phyloP scores from a whole-genome alignment of 2,329 filamentous ascomycete species.

The Pseudofabraea citricarpa region DNA sequence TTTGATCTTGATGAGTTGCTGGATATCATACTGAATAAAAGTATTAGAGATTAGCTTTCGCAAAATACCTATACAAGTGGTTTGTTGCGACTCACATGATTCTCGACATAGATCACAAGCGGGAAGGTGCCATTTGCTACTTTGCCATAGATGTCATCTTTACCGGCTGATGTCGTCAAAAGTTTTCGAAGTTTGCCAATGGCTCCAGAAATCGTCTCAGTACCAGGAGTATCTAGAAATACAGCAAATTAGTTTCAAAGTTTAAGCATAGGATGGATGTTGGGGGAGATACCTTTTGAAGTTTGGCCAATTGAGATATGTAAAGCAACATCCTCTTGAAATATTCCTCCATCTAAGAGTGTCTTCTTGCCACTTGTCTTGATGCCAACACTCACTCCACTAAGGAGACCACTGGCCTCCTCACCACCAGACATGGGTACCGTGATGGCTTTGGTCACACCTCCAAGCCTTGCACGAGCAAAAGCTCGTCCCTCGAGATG shows the following conservation, averaged over 20 bases:
- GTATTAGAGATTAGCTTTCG: no score
- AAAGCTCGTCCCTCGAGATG: slow-evolving; percentile 36
- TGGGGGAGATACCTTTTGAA: slow-evolving; percentile 28
- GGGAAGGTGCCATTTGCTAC: slow-evolving; percentile 34
- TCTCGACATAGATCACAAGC: slow-evolving; percentile 34
- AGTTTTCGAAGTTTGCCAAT: slow-evolving; percentile 32
- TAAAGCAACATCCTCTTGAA: slow-evolving; percentile 37
- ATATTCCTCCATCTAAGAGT: slow-evolving; percentile 36
- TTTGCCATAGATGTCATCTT: slow-evolving; percentile 32
- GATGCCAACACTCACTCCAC: slow-evolving; percentile 39
- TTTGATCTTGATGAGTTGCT: slow-evolving; percentile 35
- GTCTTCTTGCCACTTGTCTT: slow-evolving; percentile 32
- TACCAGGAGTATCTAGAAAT: no score
- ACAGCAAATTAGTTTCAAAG: slow-evolving; percentile 11
- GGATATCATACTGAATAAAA: slow-evolving; percentile 33
- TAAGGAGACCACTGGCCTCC: slow-evolving; percentile 25
- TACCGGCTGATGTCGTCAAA: slow-evolving; percentile 28
- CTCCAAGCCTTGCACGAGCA: slow-evolving; percentile 35
- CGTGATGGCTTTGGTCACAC: slow-evolving; percentile 38
- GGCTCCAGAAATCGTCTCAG: slow-evolving; percentile 25
- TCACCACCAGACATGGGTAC: slow-evolving; percentile 24
- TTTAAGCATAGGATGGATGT: no score
- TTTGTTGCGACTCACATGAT: slow-evolving; percentile 27
- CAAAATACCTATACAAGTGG: no score
- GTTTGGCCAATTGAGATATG: slow-evolving; percentile 35